Evolutionary conservation across 371 early-diverging fungal species (phyloP).

Genomic region (Lichtheimia hyalospora): DNA sequence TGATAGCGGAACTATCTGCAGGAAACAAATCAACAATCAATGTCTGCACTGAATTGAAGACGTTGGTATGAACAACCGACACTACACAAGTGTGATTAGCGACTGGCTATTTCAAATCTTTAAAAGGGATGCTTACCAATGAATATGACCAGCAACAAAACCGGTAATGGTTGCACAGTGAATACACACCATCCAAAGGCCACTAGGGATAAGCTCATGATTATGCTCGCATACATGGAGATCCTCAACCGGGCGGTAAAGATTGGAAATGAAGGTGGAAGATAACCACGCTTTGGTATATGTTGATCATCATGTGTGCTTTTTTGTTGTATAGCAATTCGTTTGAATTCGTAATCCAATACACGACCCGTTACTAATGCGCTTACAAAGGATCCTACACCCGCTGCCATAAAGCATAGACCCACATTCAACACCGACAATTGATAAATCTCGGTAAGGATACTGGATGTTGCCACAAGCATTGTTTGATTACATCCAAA

Average conservation of each 20-base stretch:
- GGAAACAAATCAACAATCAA: slow-evolving; percentile 35
- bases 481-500: slow-evolving; percentile 27
- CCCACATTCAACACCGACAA: slow-evolving; percentile 19
- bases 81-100: neutral
- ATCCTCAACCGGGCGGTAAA: slow-evolving; percentile 24
- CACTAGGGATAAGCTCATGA: slow-evolving; percentile 11
- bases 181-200: slow-evolving; percentile 32
- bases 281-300: slow-evolving; percentile 1
- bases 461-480: slow-evolving; percentile 3
- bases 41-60: slow-evolving; percentile 18
- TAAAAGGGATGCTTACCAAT: slow-evolving; percentile 8
- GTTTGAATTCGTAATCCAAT: slow-evolving; percentile 18
- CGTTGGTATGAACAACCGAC: neutral
- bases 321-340: slow-evolving; percentile 1
- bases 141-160: slow-evolving; percentile 21
- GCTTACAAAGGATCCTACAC: slow-evolving; percentile 11
- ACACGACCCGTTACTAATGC: slow-evolving; percentile 12
- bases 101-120: neutral
- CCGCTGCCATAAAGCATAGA: slow-evolving; percentile 16
- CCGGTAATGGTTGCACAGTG: slow-evolving; percentile 1
- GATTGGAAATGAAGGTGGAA: slow-evolving; percentile 18
- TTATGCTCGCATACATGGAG: slow-evolving; percentile 15
- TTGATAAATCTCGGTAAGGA: slow-evolving; percentile 11
- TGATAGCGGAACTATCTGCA: slow-evolving; percentile 33
- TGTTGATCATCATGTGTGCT: neutral